Conservation (phyloP, 139 green algal species). For the Nannochloris sp. region DNA sequence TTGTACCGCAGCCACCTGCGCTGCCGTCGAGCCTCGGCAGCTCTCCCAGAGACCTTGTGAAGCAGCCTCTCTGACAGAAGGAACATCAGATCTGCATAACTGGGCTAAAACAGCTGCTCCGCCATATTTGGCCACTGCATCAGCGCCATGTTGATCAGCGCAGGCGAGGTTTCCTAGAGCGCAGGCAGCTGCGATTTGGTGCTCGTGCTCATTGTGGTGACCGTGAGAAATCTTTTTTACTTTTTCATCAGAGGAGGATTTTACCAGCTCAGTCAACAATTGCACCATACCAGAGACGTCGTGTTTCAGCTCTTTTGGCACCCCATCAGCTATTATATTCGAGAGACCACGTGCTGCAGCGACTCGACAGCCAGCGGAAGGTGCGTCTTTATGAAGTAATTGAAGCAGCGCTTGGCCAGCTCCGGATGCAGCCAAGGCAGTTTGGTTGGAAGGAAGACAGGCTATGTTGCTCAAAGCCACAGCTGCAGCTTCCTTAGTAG, state of each 20-base stretch:
- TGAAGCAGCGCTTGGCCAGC: constrained; percentile 11
- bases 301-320: background rate
- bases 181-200: constrained; percentile 8
- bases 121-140: constrained; percentile 4
- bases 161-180: constrained; percentile 25
- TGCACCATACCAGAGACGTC: background rate
- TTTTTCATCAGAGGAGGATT: too few species aligned
- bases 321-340: constrained; percentile 11
- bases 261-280: background rate
- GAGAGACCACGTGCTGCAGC: constrained; percentile 22
- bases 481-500: background rate
- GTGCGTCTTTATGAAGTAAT: background rate
- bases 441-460: background rate
- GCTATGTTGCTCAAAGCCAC: background rate
- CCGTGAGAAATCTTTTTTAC: too few species aligned
- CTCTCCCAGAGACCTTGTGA: constrained; percentile 25
- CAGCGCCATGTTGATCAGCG: background rate
- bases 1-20: background rate
- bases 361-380: background rate
- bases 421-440: background rate
- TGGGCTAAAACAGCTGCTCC: background rate
- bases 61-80: constrained; percentile 15
- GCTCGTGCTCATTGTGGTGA: too few species aligned
- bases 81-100: constrained; percentile 1
- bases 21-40: constrained; percentile 1